Base-by-base conservation (phyloP, 805 yeast genomes). In the Komagataella kurtzmanii region DNA sequence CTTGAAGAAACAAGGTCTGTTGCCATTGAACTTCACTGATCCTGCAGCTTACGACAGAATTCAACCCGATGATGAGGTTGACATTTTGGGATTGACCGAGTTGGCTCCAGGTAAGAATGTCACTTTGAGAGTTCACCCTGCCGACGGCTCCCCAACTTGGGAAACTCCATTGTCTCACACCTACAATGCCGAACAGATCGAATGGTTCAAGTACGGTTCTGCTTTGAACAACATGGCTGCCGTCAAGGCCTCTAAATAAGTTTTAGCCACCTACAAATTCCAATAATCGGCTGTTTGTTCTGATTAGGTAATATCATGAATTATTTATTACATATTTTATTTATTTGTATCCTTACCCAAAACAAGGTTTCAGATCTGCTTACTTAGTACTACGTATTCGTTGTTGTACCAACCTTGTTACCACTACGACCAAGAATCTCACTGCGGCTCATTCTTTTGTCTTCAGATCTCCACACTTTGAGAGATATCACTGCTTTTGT, bases 121-220 rank as follows among this genome's bases (percentile, higher is more conserved):
- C 56, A 83, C 78, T 63, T 73, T 90, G 79, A 87, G 85, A 73
- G 80, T 79, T 61, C 80, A 78, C 66, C 83, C 83, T 61, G 69
- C 73, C 69, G 74, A 85, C 56, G 97, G 97, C 65, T 21, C 24
- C 14, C 75, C 69, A 61, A 73, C 89, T 56, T 93, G 97, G 97
- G 84, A 83, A 64, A 77, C 91, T 67, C 84, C 80, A 75, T 86
- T 93, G 71, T 80, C 96, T 53, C 99, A 93, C 80, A 93, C 99
- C 59, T 93, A 87, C 81, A 93, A 93, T 80, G 56, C 69, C 57
- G 97, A 93, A 79, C 99, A 91, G 80, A 86, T 91, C 68, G 97
- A 88, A 70, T 91, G 98, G 98, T 91, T 91, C 86, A 91, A 88
- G 81, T 82, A 85, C 65, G 99, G 99, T 77, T 89, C 97, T 62